Conservation (phyloP, 2,329 filamentous ascomycete species). For the Hawksworthiomyces lignivorus region DNA sequence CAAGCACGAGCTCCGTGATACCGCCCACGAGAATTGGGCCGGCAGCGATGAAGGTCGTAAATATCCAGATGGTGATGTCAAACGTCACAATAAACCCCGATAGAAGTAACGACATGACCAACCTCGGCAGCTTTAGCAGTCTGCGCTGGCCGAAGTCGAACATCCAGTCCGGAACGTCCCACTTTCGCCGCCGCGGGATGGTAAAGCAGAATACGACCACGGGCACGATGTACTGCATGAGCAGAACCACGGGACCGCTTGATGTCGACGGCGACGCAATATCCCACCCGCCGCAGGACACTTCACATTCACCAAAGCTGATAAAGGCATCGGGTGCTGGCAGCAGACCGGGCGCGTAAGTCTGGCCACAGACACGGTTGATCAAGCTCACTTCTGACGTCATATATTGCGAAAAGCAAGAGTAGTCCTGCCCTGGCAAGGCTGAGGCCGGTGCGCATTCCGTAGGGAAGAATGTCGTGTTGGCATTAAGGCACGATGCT, state of each 20-base stretch:
- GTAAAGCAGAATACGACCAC: conserved; percentile 5
- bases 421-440: neutral
- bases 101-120: neutral
- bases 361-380: conserved; percentile 2
- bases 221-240: conserved; percentile 7
- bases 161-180: conserved; percentile 2
- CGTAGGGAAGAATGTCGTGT: neutral
- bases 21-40: conserved; percentile 1
- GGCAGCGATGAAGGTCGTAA: neutral
- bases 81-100: neutral
- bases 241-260: conserved; percentile 1
- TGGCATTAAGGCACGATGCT: neutral
- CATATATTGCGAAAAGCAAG: conserved; percentile 1
- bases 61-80: conserved; percentile 1
- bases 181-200: conserved; percentile 1
- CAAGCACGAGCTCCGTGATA: neutral
- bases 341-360: neutral
- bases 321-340: neutral
- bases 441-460: neutral
- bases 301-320: neutral
- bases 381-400: neutral
- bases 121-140: neutral
- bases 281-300: conserved; percentile 2
- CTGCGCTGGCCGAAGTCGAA: neutral
- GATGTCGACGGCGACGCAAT: conserved; percentile 1